These are phyloP conservation scores for Auriscalpium vulgare DNA, from an alignment of 768 basidiomycete species.

Conservation along the genomic window DNA sequence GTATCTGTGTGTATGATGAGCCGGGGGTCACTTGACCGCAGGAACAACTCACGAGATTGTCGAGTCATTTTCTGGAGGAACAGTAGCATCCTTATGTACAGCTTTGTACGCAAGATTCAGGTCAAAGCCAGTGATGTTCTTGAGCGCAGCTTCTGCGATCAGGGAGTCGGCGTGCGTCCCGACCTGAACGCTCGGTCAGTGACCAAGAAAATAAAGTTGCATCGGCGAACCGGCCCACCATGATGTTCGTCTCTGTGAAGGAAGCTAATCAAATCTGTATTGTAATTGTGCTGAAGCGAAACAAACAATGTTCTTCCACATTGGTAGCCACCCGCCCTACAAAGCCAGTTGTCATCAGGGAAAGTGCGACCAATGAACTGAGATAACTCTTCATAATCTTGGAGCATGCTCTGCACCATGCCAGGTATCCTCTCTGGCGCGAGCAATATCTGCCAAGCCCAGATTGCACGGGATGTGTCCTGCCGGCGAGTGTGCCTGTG, in stretches of 20 bases:
- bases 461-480: slow-evolving; percentile 75
- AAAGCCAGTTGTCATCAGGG: not conserved
- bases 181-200: slow-evolving; percentile 32
- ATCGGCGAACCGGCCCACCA: slow-evolving; percentile 34
- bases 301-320: slow-evolving; percentile 80
- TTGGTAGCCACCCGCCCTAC: slow-evolving; percentile 75
- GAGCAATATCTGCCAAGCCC: slow-evolving; percentile 72
- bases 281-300: not conserved
- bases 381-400: slow-evolving; percentile 60
- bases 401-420: slow-evolving; percentile 75
- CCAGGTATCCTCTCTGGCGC: slow-evolving; percentile 69
- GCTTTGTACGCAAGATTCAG: slow-evolving; percentile 61
- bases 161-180: slow-evolving; percentile 77
- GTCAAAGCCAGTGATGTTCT: slow-evolving; percentile 60
- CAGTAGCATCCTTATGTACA: slow-evolving; percentile 64
- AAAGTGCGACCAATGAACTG: not conserved
- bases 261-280: not conserved
- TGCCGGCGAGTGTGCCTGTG: slow-evolving; percentile 17
- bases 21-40: not conserved
- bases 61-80: slow-evolving; percentile 49
- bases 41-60: slow-evolving; percentile 35
- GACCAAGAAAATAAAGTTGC: not conserved
- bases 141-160: slow-evolving; percentile 62
- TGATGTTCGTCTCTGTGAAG: slow-evolving; percentile 66
- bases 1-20: slow-evolving; percentile 35